These are phyloP conservation scores for Fusarium sp. DNA, from an alignment of 2,329 filamentous ascomycete species.

Conservation along the genomic window DNA sequence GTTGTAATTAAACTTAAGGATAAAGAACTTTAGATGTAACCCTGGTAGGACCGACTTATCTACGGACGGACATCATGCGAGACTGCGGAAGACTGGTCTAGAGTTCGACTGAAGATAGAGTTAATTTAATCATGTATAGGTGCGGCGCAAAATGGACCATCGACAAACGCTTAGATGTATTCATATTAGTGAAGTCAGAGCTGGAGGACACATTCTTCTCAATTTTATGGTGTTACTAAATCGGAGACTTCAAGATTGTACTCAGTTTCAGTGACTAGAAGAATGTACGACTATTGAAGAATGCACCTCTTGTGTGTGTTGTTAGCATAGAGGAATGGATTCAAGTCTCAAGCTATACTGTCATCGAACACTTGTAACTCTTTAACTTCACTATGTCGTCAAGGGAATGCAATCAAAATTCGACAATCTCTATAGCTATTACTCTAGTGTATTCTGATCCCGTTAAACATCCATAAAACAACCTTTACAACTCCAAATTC, in stretches of 20 bases:
- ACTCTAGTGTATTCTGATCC: background rate
- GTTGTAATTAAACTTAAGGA: background rate
- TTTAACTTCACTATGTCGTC: too few species aligned
- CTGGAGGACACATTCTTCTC: background rate
- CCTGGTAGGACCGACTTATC: background rate
- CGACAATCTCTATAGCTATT: background rate
- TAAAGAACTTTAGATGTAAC: background rate
- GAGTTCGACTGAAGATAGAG: background rate
- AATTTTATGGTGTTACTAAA: rapidly evolving
- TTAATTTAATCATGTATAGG: background rate
- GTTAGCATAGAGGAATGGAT: background rate
- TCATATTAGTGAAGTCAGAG: background rate
- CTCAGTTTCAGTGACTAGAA: background rate
- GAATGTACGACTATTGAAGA: rapidly evolving
- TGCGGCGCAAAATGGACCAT: background rate
- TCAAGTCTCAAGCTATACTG: background rate
- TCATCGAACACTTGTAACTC: too few species aligned
- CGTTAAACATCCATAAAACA: rapidly evolving
- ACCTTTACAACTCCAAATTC: background rate
- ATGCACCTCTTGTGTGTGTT: too few species aligned
- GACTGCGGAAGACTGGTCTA: background rate
- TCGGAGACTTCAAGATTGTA: rapidly evolving
- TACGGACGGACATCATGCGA: background rate
- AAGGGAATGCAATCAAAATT: background rate
- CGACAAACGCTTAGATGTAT: background rate